phyloP scores from a whole-genome alignment of 768 basidiomycete genomes.

The Tulasnella sp. region DNA sequence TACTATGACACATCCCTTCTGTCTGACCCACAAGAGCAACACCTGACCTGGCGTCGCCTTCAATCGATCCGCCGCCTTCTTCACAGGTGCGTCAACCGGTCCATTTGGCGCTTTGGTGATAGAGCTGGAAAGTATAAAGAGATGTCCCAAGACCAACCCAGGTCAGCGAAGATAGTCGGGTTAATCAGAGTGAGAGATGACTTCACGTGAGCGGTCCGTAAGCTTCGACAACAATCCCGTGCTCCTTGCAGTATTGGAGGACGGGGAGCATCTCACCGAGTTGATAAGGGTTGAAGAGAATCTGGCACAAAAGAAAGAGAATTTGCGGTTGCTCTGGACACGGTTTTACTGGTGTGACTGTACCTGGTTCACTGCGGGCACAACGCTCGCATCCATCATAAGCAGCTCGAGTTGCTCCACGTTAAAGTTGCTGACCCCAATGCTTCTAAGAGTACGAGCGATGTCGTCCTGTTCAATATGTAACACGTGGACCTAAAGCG shows the following conservation, averaged over 20 bases:
- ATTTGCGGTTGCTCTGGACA: no score
- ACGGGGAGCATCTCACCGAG: constrained; percentile 48
- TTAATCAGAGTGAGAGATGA: constrained; percentile 18
- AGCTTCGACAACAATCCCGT: constrained; percentile 53
- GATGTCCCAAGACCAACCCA: not conserved
- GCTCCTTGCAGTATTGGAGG: constrained; percentile 40
- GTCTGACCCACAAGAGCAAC: constrained; percentile 54
- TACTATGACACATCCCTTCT: constrained; percentile 55
- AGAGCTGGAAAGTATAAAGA: not conserved
- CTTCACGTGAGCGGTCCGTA: constrained; percentile 55
- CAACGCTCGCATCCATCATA: constrained; percentile 39
- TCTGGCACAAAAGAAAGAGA: constrained; percentile 30
- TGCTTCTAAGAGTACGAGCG: constrained; percentile 38
- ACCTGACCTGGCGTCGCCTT: constrained; percentile 54
- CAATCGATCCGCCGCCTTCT: constrained; percentile 40
- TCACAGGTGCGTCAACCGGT: constrained; percentile 47
- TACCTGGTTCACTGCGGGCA: constrained; percentile 67
- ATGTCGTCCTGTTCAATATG: constrained; percentile 6
- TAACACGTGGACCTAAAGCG: no score
- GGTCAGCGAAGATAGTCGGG: no score
- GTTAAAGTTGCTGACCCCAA: constrained; percentile 61
- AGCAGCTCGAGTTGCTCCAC: constrained; percentile 42
- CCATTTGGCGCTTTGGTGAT: constrained; percentile 36
- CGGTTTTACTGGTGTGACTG: not conserved
- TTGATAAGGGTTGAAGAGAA: constrained; percentile 61